These are phyloP conservation scores for Fusarium newnesense DNA, from an alignment of 2,329 filamentous ascomycete genomes.

Conservation along the genomic window DNA sequence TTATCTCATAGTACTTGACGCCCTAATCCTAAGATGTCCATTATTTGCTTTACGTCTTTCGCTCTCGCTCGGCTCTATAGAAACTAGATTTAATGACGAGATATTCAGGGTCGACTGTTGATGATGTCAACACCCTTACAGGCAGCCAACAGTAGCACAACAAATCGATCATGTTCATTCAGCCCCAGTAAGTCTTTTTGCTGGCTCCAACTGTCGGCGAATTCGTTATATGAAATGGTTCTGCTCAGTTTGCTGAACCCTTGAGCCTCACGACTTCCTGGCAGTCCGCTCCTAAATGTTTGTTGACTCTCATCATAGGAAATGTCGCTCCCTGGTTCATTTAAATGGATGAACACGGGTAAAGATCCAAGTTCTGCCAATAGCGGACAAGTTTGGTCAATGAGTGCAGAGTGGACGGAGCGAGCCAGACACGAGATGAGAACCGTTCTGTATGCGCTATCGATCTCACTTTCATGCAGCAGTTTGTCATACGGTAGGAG, in stretches of 20 bases:
- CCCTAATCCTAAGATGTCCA: too few relatives aligned
- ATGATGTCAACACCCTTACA: slow-evolving; percentile 8
- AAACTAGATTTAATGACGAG: not conserved
- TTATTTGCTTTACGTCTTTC: not conserved
- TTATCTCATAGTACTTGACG: too few relatives aligned
- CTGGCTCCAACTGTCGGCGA: slow-evolving; percentile 1
- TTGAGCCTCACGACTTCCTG: not conserved
- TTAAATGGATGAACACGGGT: not conserved
- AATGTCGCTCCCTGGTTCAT: not conserved
- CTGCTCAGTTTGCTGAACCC: not conserved
- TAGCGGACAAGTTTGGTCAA: slow-evolving; percentile 2
- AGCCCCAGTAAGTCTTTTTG: not conserved
- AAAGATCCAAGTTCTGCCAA: slow-evolving; percentile 1
- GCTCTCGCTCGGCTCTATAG: not conserved
- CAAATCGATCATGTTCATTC: slow-evolving; percentile 6
- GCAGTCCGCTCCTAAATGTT: not conserved
- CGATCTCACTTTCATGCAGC: not conserved
- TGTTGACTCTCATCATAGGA: not conserved
- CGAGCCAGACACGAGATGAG: slow-evolving; percentile 10
- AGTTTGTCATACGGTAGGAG: not conserved
- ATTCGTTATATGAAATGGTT: not conserved
- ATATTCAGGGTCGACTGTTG: not conserved
- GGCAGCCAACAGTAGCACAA: slow-evolving; percentile 4
- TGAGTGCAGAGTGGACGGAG: not conserved
- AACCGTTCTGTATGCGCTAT: slow-evolving; percentile 16